Base-by-base conservation (phyloP, 352 stramenopile species). In the Elongisporangium prolatum region DNA sequence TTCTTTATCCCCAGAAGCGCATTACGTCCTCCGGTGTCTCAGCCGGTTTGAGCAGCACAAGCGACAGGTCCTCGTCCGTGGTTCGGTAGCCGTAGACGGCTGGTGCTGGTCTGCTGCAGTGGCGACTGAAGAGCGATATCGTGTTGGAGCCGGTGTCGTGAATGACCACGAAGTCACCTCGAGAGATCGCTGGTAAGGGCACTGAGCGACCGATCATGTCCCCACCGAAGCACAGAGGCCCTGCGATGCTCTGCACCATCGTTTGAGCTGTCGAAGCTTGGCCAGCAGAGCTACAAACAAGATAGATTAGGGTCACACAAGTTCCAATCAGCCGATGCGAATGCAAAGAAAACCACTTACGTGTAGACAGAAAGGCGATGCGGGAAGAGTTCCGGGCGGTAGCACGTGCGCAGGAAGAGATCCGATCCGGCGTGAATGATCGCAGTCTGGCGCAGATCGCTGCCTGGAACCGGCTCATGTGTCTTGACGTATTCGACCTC, bases 401-500 rank as follows among this genome's bases (percentile, higher is more conserved):
- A 97, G 61, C 85, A 94, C 22, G 84, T 78, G 48, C 91, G 80
- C 47, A 97, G 44, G 63, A 97, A 96, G 17, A 97, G 71, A 61
- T 97, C 91, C 48, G 89, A 93, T 48, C 91, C 91, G 2, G 87
- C 86, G 59, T 98, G 91, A 52, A 96, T 88, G 58, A 96, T 88
- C 2, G 84, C 89, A 11, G 84, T 96, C 60, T 87, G 77, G 11
- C 51, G 57, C 22, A 81, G 66, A 22, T 71, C 54, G 34, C 62
- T 69, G 18, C n/a, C 50, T 4, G 37, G 13, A 5, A 79, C 60
- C 10, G 58, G 50, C 14, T 80, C 77, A 48, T 90, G 80, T 22
- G 64, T 55, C 69, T 98, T 97, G 55, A 96, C 74, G 55, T 95
- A 96, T 61, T 98, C 90, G n/a, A 98, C 87, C 18, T 88, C 74